Evolutionary conservation across 1,139 yeast genomes (phyloP), one percentile per base, ranked within the genome.

Genomic region (Lodderomyces parapsilosis): DNA sequence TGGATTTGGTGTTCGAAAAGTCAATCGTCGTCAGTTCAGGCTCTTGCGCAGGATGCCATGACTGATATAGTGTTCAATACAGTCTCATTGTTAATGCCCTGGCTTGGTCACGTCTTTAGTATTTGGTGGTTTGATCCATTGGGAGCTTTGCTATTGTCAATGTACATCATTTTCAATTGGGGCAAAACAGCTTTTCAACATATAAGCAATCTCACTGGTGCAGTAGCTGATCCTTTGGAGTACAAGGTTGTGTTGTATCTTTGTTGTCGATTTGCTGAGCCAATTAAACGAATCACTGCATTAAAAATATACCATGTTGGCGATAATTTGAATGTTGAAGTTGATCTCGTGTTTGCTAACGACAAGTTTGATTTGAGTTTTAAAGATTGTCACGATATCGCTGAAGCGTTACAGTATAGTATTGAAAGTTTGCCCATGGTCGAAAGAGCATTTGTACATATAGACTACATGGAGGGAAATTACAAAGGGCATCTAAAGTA

Each of bases 341-440:
- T 86, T 28, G 95, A 86, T 56, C 63, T 86, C 32, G 81, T 86
- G 5, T 74, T 81, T 46, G 81, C 81, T 43, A 66, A 71, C 17
- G 66, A 72, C 14, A 68, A 63, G 43, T 65, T 59, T 39, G 55
- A 67, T 36, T 63, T 83, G 53, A 63, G 72, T 6, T 68, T 86
- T 52, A 76, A 82, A 47, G 94, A 86, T 55, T 72, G 83, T 44
- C 95, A 86, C 59, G 95, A 86, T 59, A 72, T 86, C 35, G 95
- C 90, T 4, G 95, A 86, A 59, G 84, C 91, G 0, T 65, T 86
- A 38, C 94, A 86, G 61, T 86, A 86, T 56, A 86, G 94, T 1
- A 71, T 86, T 34, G 94, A 86, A 53, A 80, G 90, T 0, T 66
- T 86, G 43, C 90, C 93, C 0, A 78, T 72, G 62, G 90, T 86